Evolutionary conservation across 331 rosid genomes (phyloP).

Genomic region (Dryas integrifolia): DNA sequence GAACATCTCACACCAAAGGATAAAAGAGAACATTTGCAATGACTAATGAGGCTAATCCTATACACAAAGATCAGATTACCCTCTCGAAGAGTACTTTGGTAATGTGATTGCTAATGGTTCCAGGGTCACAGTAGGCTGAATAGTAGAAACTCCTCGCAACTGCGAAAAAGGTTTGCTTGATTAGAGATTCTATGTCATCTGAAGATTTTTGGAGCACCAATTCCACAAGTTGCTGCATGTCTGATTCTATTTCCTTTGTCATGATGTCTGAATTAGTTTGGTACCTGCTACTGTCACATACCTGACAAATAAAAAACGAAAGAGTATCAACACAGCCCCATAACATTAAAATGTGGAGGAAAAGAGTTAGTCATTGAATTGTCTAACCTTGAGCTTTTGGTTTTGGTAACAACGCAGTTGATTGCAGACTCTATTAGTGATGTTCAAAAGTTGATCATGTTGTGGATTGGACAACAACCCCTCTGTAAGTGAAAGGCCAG

Average conservation of each 20-base stretch:
- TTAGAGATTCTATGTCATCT: conserved; percentile 36
- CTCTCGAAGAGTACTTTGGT: conserved; percentile 72
- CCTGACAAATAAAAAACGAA: conserved; percentile 28
- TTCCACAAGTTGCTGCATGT: conserved; percentile 68
- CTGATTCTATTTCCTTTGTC: conserved; percentile 48
- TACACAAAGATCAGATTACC: conserved; percentile 38
- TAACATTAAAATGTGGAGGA: too few relatives aligned
- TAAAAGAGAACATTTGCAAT: not conserved
- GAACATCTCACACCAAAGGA: too few relatives aligned
- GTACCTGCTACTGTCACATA: conserved; percentile 18
- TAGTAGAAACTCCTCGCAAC: conserved; percentile 70
- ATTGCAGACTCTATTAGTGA: conserved; percentile 57
- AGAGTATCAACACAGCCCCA: not conserved
- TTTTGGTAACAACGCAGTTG: conserved; percentile 44
- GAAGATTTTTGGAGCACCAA: conserved; percentile 53
- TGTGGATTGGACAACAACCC: conserved; percentile 48
- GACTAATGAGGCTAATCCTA: not conserved
- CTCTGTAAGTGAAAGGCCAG: conserved; percentile 41
- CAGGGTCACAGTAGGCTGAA: conserved; percentile 52
- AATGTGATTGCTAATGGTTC: conserved; percentile 60
- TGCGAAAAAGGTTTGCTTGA: conserved; percentile 66
- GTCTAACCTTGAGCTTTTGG: conserved; percentile 59
- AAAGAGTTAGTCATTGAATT: conserved; percentile 3
- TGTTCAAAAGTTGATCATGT: conserved; percentile 37
- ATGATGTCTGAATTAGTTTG: not conserved